Evolutionary conservation across 805 yeast species (phyloP).

Genomic region (Barnettozyma siamensis): DNA sequence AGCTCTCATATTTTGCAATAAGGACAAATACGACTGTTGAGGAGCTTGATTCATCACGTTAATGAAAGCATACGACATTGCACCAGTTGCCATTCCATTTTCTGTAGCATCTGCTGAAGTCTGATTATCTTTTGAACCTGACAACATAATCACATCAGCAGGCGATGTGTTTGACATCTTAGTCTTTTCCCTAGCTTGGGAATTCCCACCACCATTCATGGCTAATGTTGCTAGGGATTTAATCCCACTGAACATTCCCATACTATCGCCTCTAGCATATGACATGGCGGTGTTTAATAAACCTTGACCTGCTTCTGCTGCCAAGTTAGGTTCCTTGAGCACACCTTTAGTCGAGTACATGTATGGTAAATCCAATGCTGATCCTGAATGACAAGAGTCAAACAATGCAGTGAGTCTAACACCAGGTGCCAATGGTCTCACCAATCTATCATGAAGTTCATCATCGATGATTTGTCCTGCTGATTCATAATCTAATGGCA

Average conservation of each 20-base stretch:
- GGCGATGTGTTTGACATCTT: slow-evolving; percentile 58
- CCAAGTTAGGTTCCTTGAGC: slow-evolving; percentile 71
- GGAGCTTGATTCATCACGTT: slow-evolving; percentile 56
- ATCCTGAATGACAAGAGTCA: slow-evolving; percentile 85
- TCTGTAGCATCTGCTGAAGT: slow-evolving; percentile 79
- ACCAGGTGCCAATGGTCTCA: slow-evolving; percentile 63
- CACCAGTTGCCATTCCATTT: slow-evolving; percentile 71
- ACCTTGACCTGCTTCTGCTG: slow-evolving; percentile 69
- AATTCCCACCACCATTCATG: slow-evolving; percentile 33
- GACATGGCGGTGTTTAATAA: slow-evolving; percentile 53
- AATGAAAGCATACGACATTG: slow-evolving; percentile 77
- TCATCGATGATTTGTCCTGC: slow-evolving; percentile 72
- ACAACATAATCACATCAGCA: slow-evolving; percentile 69
- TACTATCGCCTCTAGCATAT: slow-evolving; percentile 53
- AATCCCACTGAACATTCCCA: slow-evolving; percentile 38
- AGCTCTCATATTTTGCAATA: slow-evolving; percentile 65
- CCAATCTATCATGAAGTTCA: slow-evolving; percentile 65
- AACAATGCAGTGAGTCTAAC: slow-evolving; percentile 73
- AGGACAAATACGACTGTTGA: slow-evolving; percentile 60
- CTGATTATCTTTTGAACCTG: slow-evolving; percentile 82
- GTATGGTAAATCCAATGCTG: slow-evolving; percentile 75
- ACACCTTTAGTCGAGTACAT: slow-evolving; percentile 80
- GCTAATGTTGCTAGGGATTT: slow-evolving; percentile 37
- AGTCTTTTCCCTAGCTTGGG: slow-evolving; percentile 34
- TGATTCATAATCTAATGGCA: slow-evolving; percentile 65